Conservation (phyloP, 768 basidiomycete species). For the Scleroderma bovista region DNA sequence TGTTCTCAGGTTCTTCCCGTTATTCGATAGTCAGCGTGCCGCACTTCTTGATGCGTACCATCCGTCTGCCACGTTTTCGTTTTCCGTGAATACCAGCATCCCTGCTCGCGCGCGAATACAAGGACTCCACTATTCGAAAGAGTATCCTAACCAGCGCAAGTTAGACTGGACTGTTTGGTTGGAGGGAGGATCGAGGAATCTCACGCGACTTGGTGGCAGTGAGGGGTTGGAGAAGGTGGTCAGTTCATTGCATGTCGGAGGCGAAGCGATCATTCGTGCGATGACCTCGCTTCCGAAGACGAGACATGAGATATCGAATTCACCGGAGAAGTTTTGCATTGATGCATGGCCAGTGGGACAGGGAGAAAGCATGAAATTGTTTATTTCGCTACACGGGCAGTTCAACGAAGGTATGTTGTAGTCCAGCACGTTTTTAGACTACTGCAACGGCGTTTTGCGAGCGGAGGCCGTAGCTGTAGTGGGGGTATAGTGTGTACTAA, state of each 20-base stretch:
- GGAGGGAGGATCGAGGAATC: slow-evolving; percentile 63
- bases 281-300: slow-evolving; percentile 68
- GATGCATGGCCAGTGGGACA: slow-evolving; percentile 78
- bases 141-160: slow-evolving; percentile 78
- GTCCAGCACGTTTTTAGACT: slow-evolving; percentile 11
- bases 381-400: slow-evolving; percentile 83
- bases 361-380: slow-evolving; percentile 48
- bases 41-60: slow-evolving; percentile 71
- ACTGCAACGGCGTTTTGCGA: too few species aligned
- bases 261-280: slow-evolving; percentile 54
- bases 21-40: slow-evolving; percentile 74
- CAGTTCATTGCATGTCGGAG: slow-evolving; percentile 66
- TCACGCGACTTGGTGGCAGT: slow-evolving; percentile 59
- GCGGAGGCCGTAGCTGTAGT: too few species aligned
- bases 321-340: slow-evolving; percentile 78
- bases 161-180: slow-evolving; percentile 77
- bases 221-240: slow-evolving; percentile 57
- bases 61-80: slow-evolving; percentile 86
- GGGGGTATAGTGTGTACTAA: slow-evolving; percentile 13
- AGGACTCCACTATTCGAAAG: slow-evolving; percentile 55
- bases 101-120: slow-evolving; percentile 72
- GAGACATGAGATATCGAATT: slow-evolving; percentile 73
- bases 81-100: slow-evolving; percentile 78
- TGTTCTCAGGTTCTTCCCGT: slow-evolving; percentile 66
- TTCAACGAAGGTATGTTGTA: slow-evolving; percentile 75